Percentiles rank a stretch among this genome's conserved stretches.
phyloP scores from a whole-genome alignment of 148 eudicot genomes.

The Vaccinium myrtillus region DNA sequence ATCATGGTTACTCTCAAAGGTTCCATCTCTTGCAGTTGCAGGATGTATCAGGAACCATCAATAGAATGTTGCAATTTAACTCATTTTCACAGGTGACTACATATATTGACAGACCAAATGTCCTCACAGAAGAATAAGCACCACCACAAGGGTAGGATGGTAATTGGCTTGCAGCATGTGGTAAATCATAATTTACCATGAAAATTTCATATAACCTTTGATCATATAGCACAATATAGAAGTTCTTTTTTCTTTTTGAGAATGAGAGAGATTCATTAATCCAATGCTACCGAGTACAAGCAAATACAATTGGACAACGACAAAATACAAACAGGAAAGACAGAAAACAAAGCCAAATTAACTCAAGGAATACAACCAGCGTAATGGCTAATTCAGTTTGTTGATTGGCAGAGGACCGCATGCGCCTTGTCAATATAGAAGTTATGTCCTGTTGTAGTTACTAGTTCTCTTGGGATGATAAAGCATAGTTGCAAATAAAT shows the following conservation, averaged over 20 bases:
- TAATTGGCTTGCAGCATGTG: background rate
- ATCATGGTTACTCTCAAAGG: conserved; percentile 59
- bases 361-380: no score
- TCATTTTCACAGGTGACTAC: background rate
- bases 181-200: background rate
- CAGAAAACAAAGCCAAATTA: no score
- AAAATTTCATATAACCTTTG: background rate
- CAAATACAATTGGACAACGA: no score
- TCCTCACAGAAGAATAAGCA: background rate
- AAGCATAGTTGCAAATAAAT: background rate
- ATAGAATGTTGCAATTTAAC: background rate
- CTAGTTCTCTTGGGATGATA: background rate
- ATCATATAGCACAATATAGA: background rate
- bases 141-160: background rate
- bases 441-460: background rate
- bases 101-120: background rate
- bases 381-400: no score
- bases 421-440: background rate
- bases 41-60: conserved; percentile 16
- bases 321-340: no score
- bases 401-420: no score
- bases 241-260: no score
- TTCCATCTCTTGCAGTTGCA: conserved; percentile 31
- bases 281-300: no score
- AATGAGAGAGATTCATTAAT: no score